Evolutionary conservation across 495 filamentous ascomycete species (phyloP), one percentile per base, ranked within the genome.

Genomic region (Daldinia grandis): DNA sequence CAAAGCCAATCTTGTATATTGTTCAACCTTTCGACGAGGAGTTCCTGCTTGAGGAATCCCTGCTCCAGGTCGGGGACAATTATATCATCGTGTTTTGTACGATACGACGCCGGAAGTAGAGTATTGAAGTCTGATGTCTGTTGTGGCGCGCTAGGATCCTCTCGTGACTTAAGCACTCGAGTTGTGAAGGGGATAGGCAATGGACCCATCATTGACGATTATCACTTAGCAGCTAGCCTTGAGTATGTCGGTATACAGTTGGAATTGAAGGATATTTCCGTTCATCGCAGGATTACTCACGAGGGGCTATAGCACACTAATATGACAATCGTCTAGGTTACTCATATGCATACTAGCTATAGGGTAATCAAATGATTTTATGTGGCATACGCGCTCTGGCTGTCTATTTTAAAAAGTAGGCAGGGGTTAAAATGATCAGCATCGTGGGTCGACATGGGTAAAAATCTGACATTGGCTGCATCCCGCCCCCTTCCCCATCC

Each of bases 1-100:
- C 86, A 86, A 19, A 88, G 78, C 55, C 74, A 79, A 30, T 72
- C 58, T 47, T 79, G 68, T 7, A 82, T 67, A 7, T 69, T 47
- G 37, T 82, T 79, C 17, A 86, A 69, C 37, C 68, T 76, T 9
- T 67, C 21, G 42, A 79, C 75, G 47, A 71, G 47, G 8, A 80
- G 74, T 57, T 81, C 79, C 40, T 12, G 31, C 5, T 31, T 27
- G 2, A 78, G 68, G 40, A 77, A 78, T 0, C 57, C 54, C 12
- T 66, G 17, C 7, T 69, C 64, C 5, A 65, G 50, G 12, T 58
- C 12, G 1, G 76, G 76, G 12, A 69, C 55, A 21, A 65, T 28
- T 14, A 78, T 74, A 15, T 77, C 62, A 19, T 78, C 76, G 15
- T 44, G 4, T 55, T 53, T 61, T 37, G 64, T 65, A 30, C 76